Percentiles rank a stretch among this genome's conserved stretches.
Conservation (phyloP, 2,329 filamentous ascomycete genomes). For the Colletotrichum theobromicola region DNA sequence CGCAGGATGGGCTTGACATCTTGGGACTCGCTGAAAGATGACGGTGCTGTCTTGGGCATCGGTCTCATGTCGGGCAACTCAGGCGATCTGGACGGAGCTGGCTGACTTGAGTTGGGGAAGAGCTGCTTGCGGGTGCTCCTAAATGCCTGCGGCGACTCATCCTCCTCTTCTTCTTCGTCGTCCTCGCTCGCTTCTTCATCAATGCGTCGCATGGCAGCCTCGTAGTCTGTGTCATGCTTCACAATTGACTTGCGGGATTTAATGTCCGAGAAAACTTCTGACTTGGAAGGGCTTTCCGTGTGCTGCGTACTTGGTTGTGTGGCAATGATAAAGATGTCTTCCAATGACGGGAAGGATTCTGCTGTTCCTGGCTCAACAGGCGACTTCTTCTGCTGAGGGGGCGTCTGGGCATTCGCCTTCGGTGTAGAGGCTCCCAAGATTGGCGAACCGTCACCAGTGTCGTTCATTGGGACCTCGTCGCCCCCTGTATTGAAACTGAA, state of each 20-base stretch:
- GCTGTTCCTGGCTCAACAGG: conserved; percentile 16
- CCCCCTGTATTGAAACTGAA: conserved; percentile 39
- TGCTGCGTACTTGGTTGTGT: conserved; percentile 36
- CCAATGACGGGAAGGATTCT: conserved; percentile 37
- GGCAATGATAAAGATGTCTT: conserved; percentile 46
- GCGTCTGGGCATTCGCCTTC: not conserved
- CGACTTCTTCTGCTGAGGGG: not conserved
- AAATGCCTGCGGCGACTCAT: conserved; percentile 16
- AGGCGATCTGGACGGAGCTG: conserved; percentile 25
- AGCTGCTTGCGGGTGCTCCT: conserved; percentile 23
- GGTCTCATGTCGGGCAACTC: conserved; percentile 21
- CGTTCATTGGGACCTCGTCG: conserved; percentile 26
- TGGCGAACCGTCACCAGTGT: not conserved
- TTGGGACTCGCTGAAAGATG: not conserved
- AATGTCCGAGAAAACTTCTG: conserved; percentile 28
- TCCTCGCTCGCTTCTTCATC: conserved; percentile 37
- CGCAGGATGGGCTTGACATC: not conserved
- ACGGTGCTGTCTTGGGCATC: conserved; percentile 15
- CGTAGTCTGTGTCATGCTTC: conserved; percentile 41
- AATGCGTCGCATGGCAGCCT: conserved; percentile 48
- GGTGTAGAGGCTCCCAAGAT: not conserved
- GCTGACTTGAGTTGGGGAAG: conserved; percentile 39
- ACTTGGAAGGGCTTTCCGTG: conserved; percentile 33
- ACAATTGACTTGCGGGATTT: conserved; percentile 30
- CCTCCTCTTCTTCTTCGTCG: conserved; percentile 27